Base-by-base conservation (phyloP, 176 grass and related monocot genomes). In the Lolium perenne region DNA sequence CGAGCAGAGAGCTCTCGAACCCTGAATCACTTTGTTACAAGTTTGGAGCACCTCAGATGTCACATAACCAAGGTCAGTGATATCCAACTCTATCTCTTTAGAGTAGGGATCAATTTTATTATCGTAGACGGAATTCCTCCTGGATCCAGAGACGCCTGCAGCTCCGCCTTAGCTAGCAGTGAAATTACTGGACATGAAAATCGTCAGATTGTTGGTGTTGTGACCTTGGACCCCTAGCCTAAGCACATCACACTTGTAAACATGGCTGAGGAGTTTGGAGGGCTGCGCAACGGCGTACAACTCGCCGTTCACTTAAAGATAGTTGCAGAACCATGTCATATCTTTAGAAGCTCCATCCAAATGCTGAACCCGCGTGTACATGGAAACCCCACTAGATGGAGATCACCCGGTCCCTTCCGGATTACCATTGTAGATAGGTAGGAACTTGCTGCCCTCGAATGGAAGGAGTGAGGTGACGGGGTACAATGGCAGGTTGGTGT, bases 151-250 rank as follows among this genome's bases (percentile, higher is more conserved):
- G 22, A 76, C 59, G 8, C 79, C 57, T 35, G 59, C 23, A 23
- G 70, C 70, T 25, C 70, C 70, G 45, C 59, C 71, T 35, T 82
- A 75, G 79, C 70, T 41, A 6, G 0, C 25, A 0, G 16, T 81
- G 78, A 87, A 75, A 45, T 26, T 4, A 7, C 18, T 81, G 1
- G 70, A 82, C 47, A 87, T 38, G 16, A 87, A 66, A 48, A 82
- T 22, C 21, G 70, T 56, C 3, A 6, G 11, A 0, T 43, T 59
- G 9, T 26, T 12, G 13, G 26, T 43, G 41, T 80, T 67, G 10
- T 8, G 76, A 86, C 41, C 15, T 43, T 6, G 77, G 76, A 54
- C 14, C 22, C 6, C 0, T 2, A 14, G 57, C 77, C 4, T 29
- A 29, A 49, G 5, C 51, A 86, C 25, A 17, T 73, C 12, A 26